Evolutionary conservation across 1,284 basidiomycete genomes (phyloP), one percentile per base, ranked within the genome.

Genomic region (Puccinia coronata): DNA sequence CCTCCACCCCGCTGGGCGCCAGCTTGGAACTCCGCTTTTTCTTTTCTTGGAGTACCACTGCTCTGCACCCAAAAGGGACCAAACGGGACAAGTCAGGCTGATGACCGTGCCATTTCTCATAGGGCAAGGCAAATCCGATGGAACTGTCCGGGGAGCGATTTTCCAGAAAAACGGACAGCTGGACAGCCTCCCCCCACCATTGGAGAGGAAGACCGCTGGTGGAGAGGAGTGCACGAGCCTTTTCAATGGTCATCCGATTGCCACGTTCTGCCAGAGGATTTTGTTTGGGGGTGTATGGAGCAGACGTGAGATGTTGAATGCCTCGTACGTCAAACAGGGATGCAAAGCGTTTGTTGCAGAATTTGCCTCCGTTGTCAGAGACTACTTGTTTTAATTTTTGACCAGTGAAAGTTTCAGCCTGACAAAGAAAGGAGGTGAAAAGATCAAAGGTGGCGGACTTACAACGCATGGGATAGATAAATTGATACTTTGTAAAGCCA

Each of bases 151-250:
- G 36, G 25, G 39, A 20, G 11, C 53, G 8, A 34, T 61, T 76
- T n/a, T 76, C 57, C 2, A 76, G 36, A 12, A 20, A 76, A 3
- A 76, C 53, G 1, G 57, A 36, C 4, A 55, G 59, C 11, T 14
- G 8, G 5, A 63, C 34, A 23, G 74, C 74, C 23, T 73, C 47
- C 6, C 51, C 71, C 71, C 71, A 73, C 71, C 47, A 72, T 16
- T 39, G 6, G 8, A 49, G 43, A 9, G 36, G 8, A 14, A 70
- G 39, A 18, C 67, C 67, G 28, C 39, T 43, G 3, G 18, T 53
- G 8, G 43, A 16, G n/a, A 71, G 41, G 5, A 71, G 69, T 16
- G 43, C 18, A 11, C 69, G 28, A 9, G 69, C 43, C 28, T 71
- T 71, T 20, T 71, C 69, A 25, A 71, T 20, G 9, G 49, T 71